A percentile compares a stretch with the other conserved stretches of the same genome.
Evolutionary conservation across 2,329 filamentous ascomycete genomes (phyloP).

Genomic region (Talaromyces marneffei): DNA sequence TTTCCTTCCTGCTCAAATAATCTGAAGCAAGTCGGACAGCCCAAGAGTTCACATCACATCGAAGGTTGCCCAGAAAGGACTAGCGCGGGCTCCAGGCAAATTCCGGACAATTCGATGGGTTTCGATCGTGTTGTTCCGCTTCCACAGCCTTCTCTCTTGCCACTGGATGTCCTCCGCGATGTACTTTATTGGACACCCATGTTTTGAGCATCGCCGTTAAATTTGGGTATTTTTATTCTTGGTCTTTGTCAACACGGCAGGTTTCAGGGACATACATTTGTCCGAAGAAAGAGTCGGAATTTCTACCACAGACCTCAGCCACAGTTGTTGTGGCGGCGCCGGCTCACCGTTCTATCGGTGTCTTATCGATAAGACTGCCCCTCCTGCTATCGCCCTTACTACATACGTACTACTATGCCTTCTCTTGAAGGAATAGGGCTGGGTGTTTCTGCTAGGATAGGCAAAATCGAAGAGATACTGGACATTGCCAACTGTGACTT

Average conservation of each 20-base stretch:
- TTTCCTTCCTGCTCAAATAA: not conserved
- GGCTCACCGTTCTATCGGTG: not conserved
- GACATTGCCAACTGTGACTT: not conserved
- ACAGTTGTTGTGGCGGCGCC: not conserved
- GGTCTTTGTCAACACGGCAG: not conserved
- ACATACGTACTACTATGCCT: not conserved
- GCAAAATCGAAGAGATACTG: not conserved
- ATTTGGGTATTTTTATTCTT: not conserved
- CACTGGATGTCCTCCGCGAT: not conserved
- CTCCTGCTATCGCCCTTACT: not conserved
- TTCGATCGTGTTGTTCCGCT: slow-evolving; percentile 5
- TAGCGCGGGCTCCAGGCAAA: slow-evolving; percentile 5
- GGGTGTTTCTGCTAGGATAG: not conserved
- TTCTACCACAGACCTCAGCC: not conserved
- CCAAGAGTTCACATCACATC: not conserved
- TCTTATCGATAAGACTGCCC: slow-evolving; percentile 1
- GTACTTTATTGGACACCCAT: not conserved
- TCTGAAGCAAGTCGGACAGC: slow-evolving; percentile 7
- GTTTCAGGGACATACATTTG: not conserved
- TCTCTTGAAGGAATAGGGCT: not conserved
- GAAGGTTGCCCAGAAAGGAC: slow-evolving; percentile 1
- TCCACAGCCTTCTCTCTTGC: slow-evolving; percentile 9
- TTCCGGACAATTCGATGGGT: slow-evolving; percentile 14
- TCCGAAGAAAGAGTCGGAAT: not conserved
- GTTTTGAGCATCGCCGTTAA: not conserved